Evolutionary conservation across 148 eudicot genomes (phyloP), one percentile per base, ranked within the genome.

Genomic region (Agrostemma githago): DNA sequence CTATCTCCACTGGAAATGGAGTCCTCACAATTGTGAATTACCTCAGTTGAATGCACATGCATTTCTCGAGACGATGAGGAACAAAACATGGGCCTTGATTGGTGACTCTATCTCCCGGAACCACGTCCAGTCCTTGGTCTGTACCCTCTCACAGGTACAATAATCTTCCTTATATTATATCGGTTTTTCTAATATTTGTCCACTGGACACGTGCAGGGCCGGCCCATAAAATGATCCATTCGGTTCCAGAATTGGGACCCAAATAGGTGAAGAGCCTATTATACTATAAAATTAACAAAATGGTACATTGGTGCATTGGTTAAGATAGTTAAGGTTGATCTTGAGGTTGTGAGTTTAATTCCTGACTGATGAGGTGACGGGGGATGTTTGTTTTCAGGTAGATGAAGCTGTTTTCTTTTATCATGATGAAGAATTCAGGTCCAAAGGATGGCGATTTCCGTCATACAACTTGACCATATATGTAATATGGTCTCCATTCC

Each of bases 1-100:
- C 44, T 91, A 91, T 85, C 87, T 91, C 6, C 84, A 85, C 76
- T 93, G 95, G 98, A 85, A 75, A 68, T 90, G 97, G 96, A 86
- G 66, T 5, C 98, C 98, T 2, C 79, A 77, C 77, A 84, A 84
- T 62, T 93, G 98, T 69, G 83, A 83, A 80, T 73, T 93, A 67
- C 89, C 97, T 61, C 85, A 77, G 11, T 81, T 91, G 38, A 74
- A 91, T 77, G 83, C 92, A 2, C 38, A 39, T 66, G 82, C 26
- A 65, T 93, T 91, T 71, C 94, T 93, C 51, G 82, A 85, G 76
- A 71, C 80, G 76, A 93, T 93, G 97, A 86, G 88, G 85, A 79
- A 91, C 74, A 93, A 91, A 77, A 70, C 77, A 11, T 91, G 92
- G 92, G 87, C 88, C 66, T 74, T 86, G 14, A 80, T 86, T 63